Evolutionary conservation across 2,329 filamentous ascomycete genomes (phyloP), one percentile per base, ranked within the genome.

Genomic region (Annulohypoxylon truncatum): DNA sequence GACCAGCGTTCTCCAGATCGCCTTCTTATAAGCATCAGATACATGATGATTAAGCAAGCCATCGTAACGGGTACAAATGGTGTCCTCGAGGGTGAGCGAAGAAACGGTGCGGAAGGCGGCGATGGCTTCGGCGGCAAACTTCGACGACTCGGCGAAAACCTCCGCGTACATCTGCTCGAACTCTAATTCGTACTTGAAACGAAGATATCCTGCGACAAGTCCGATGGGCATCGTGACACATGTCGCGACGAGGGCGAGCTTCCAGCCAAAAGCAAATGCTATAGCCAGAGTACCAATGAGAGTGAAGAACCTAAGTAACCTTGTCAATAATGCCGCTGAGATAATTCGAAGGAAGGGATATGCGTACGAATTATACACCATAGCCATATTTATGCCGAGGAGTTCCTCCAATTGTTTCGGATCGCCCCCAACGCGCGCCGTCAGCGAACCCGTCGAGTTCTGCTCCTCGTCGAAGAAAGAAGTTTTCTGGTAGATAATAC

Each of bases 251-350:
- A 93, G 79, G 0, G 89, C 87, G 7, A 95, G 82, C 75, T 93
- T 94, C 92, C 92, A 94, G 1, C 90, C 90, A 74, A 90, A 93
- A 3, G 84, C 81, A 72, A 92, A 93, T 0, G 90, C 84, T 54
- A 94, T 90, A 44, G 84, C 80, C 12, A 92, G 78, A 6, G 86
- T 87, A 0, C 90, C 91, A 7, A 87, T 72, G 2, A 94, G 78
- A 51, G 87, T 90, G 74, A 92, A 90, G 20, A 90, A 74, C 20
- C 73, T 75, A 42, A 6, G 22, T 7, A 35, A 6, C 1, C 15
- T 38, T 44, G 15, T 56, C 26, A 68, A 66, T 28, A 65, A 28
- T 9, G 9, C 8, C 1, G 7, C 2, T 3, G 24, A 12, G 8
- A 10, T 8, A 40, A 29, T 10, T 6, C 4, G n/a, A 12, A 20